These are phyloP conservation scores for Ceratocystis colombiana DNA, from an alignment of 2,329 filamentous ascomycete species.

Conservation along the genomic window DNA sequence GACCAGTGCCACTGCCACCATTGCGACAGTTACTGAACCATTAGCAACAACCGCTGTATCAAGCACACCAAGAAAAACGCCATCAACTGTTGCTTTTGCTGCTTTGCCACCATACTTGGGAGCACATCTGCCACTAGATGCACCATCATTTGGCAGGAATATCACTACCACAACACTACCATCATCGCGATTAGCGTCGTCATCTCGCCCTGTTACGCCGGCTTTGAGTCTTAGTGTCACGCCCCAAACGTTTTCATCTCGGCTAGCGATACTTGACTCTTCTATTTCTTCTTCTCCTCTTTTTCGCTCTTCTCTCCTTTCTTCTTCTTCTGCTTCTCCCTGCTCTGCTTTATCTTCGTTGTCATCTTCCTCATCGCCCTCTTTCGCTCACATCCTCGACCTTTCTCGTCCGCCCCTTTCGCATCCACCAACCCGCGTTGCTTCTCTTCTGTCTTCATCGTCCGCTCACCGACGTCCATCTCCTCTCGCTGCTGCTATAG, in stretches of 20 bases:
- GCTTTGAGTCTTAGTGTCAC: not conserved
- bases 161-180: conserved; percentile 11
- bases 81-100: not conserved
- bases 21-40: not conserved
- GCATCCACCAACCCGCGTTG: conserved; percentile 11
- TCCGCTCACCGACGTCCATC: conserved; percentile 16
- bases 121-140: not conserved
- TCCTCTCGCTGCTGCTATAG: conserved; percentile 16
- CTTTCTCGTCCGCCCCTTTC: conserved; percentile 26
- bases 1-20: not conserved
- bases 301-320: not conserved
- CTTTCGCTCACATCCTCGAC: conserved; percentile 31
- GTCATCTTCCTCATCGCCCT: not conserved
- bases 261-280: not conserved
- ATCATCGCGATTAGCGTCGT: conserved; percentile 13
- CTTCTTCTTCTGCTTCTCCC: conserved; percentile 19
- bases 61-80: not conserved
- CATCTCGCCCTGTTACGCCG: conserved; percentile 1
- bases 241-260: conserved; percentile 12
- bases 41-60: not conserved
- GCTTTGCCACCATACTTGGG: not conserved
- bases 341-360: not conserved
- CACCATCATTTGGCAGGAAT: not conserved
- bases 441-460: conserved; percentile 16
- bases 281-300: conserved; percentile 10